These are phyloP conservation scores for Echinosophora koreensis DNA, from an alignment of 306 rosid species.

Conservation along the genomic window DNA sequence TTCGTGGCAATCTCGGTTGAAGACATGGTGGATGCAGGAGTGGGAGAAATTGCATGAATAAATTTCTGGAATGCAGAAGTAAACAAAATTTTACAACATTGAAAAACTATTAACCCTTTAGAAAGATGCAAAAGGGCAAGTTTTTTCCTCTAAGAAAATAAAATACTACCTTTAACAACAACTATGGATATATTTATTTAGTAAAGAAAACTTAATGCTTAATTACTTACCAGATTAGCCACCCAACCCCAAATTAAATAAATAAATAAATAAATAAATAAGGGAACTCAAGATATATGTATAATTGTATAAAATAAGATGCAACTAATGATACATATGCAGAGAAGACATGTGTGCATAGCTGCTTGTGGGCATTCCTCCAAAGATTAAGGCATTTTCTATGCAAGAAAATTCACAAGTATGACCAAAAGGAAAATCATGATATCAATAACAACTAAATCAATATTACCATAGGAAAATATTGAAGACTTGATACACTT, in stretches of 20 bases:
- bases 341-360: constrained; percentile 23
- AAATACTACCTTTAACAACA: constrained; percentile 29
- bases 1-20: constrained; percentile 76
- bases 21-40: constrained; percentile 89
- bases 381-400: constrained; percentile 12
- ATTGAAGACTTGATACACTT: background rate
- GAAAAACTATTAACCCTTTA: constrained; percentile 40
- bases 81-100: constrained; percentile 40
- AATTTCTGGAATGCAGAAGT: constrained; percentile 76
- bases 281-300: too few species aligned
- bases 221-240: constrained; percentile 4
- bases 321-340: background rate
- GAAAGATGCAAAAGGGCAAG: background rate
- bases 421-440: constrained; percentile 24
- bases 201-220: constrained; percentile 1
- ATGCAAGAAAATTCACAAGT: constrained; percentile 19
- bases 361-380: constrained; percentile 10
- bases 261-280: too few species aligned
- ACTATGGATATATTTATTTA: too few species aligned
- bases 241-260: background rate
- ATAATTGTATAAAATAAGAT: background rate
- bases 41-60: constrained; percentile 95
- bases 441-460: background rate
- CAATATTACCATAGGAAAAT: constrained; percentile 19
- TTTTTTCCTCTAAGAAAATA: constrained; percentile 18